These are phyloP conservation scores for Phytophthora pini DNA, from an alignment of 352 stramenopile species.

Conservation along the genomic window DNA sequence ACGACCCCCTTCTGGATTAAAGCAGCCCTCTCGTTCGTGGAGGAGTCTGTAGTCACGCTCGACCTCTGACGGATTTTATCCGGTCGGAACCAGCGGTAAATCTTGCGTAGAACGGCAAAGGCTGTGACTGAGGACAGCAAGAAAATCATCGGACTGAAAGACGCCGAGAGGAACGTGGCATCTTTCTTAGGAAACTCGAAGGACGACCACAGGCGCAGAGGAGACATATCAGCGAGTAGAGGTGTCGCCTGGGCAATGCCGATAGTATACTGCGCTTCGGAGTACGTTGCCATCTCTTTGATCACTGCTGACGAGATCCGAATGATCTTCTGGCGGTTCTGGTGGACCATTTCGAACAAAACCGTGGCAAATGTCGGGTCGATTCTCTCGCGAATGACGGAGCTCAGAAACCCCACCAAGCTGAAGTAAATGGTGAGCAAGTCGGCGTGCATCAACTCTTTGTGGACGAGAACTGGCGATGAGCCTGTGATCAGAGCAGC, in stretches of 20 bases:
- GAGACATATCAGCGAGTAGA: constrained; percentile 21
- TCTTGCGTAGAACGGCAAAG: constrained; percentile 19
- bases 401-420: constrained; percentile 24
- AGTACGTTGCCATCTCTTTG: constrained; percentile 11
- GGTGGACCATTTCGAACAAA: constrained; percentile 25
- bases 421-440: constrained; percentile 28
- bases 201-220: constrained; percentile 18
- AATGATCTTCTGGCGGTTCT: constrained; percentile 13
- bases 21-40: constrained; percentile 15
- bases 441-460: constrained; percentile 39
- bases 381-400: constrained; percentile 27
- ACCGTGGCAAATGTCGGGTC: constrained; percentile 25
- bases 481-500: constrained; percentile 14
- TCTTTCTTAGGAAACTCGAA: constrained; percentile 27
- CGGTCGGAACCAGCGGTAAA: constrained; percentile 15
- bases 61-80: constrained; percentile 19
- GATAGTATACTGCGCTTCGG: constrained; percentile 9
- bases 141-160: constrained; percentile 26
- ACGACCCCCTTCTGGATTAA: constrained; percentile 8
- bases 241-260: constrained; percentile 19
- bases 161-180: constrained; percentile 15
- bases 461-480: constrained; percentile 19
- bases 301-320: constrained; percentile 5
- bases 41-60: constrained; percentile 18
- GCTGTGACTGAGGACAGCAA: constrained; percentile 13